Conservation (phyloP, 1,139 yeast species). For the Arxiozyma slooffiae region DNA sequence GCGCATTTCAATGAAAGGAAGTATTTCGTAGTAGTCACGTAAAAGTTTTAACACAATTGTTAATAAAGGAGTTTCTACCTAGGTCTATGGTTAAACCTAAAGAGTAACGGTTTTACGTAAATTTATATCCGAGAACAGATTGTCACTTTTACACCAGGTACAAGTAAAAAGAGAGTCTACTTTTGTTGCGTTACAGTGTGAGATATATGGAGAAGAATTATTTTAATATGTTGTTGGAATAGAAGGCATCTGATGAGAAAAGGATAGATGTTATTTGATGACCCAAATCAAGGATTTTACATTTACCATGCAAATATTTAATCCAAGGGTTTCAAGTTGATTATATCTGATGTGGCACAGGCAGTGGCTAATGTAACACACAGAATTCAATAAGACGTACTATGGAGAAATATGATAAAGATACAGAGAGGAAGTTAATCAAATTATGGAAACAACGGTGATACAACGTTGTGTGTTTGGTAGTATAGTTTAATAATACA, state of each 20-base stretch:
- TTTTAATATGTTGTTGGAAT: constrained; percentile 80
- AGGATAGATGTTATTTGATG: constrained; percentile 92
- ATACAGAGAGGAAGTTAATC: constrained; percentile 59
- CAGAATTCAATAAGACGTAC: constrained; percentile 87
- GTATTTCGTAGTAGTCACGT: constrained; percentile 56
- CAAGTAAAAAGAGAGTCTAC: constrained; percentile 96
- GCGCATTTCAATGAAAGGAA: constrained; percentile 82
- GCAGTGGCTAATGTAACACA: constrained; percentile 97
- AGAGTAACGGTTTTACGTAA: constrained; percentile 73
- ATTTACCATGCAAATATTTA: constrained; percentile 86
- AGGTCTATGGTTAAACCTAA: constrained; percentile 84
- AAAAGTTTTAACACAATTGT: constrained; percentile 51
- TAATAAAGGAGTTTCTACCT: constrained; percentile 56
- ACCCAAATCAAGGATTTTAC: constrained; percentile 91
- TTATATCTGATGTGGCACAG: constrained; percentile 94
- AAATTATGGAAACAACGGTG: constrained; percentile 75
- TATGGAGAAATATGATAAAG: constrained; percentile 84
- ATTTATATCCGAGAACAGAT: constrained; percentile 70
- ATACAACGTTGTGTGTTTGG: too few species aligned
- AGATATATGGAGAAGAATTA: constrained; percentile 82
- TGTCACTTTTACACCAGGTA: constrained; percentile 95
- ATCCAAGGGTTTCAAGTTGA: constrained; percentile 68
- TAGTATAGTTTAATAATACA: too few species aligned
- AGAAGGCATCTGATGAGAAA: constrained; percentile 94
- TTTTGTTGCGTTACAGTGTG: constrained; percentile 78